Evolutionary conservation across 2,329 filamentous ascomycete genomes (phyloP), one percentile per base, ranked within the genome.

Genomic region (Basipetospora chlamydospora): DNA sequence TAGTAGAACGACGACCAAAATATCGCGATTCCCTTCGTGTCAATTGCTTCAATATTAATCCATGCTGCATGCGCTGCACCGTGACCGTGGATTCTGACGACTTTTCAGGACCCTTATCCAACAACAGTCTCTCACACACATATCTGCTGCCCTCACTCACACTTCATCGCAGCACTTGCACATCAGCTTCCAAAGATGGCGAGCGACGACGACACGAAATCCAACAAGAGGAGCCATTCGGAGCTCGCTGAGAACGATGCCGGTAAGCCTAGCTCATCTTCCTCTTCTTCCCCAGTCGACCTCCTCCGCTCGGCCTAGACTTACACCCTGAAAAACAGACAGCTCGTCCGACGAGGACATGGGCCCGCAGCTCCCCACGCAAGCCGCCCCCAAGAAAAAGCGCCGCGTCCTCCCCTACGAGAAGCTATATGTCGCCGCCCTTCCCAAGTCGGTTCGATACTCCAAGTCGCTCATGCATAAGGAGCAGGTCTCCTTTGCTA

Each of bases 381-480:
- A 77, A 34, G 77, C 70, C 15, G 75, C 78, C 2, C 81, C 77
- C 38, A 88, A 88, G 65, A 93, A 92, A 70, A 95, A 94, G 63
- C 78, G 83, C 44, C 74, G 87, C 48, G 83, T 83, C 48, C 75
- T 98, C 3, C 85, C 84, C 2, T 88, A 95, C 62, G 88, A 96
- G 60, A 94, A 90, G 56, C 77, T 96, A 49, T 96, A 95, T 59
- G 66, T 96, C 44, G 83, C 84, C 40, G 88, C 90, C 26, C 70
- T 98, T 26, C 90, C 90, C 4, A 73, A 73, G 35, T 82, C 84
- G 15, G 51, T 68, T 26, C 80, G 84, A 31, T 98, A 98, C 60
- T 93, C 82, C 40, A 93, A 87, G 52, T 96, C 90, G 31, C 67
- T 98, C 50, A 98, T 98, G 92, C 90, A 98, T 69, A 87, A 88